Percentiles rank a stretch among this genome's conserved stretches.
Evolutionary conservation across 306 rosid genomes (phyloP).

Genomic region (Cucurbita moschata): DNA sequence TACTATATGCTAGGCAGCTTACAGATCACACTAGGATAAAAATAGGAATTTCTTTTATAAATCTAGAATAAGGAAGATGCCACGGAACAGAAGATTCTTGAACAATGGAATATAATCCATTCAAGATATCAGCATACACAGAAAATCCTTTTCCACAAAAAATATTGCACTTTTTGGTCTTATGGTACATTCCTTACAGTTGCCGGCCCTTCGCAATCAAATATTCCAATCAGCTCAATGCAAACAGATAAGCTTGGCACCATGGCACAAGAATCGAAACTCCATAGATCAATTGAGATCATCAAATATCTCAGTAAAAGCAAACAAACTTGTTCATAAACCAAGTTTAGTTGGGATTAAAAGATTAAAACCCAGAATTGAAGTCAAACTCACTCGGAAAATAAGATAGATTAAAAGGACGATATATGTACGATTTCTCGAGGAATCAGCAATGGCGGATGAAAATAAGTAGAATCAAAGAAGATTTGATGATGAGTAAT

Average conservation of each 20-base stretch:
- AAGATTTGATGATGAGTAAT: not conserved
- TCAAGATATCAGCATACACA: not conserved
- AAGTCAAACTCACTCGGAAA: not conserved
- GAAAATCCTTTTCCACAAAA: not conserved
- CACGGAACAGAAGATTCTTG: not conserved
- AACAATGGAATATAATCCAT: not conserved
- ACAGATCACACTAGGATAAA: not conserved
- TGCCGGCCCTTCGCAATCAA: not conserved
- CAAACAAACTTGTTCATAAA: not conserved
- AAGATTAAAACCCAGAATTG: not conserved
- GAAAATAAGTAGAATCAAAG: not conserved
- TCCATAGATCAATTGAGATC: not conserved
- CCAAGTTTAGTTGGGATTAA: not conserved
- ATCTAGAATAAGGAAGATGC: not conserved
- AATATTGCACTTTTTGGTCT: not conserved
- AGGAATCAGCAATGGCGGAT: not conserved
- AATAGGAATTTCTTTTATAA: not conserved
- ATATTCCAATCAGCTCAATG: not conserved
- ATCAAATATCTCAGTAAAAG: not conserved
- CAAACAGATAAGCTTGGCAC: not conserved
- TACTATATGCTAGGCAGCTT: not conserved
- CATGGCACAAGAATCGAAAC: not conserved
- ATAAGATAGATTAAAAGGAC: not conserved
- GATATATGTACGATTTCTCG: not conserved
- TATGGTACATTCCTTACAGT: not conserved